These are phyloP conservation scores for Hypsizygus ulmarius DNA, from an alignment of 1,284 basidiomycete genomes.

Conservation along the genomic window DNA sequence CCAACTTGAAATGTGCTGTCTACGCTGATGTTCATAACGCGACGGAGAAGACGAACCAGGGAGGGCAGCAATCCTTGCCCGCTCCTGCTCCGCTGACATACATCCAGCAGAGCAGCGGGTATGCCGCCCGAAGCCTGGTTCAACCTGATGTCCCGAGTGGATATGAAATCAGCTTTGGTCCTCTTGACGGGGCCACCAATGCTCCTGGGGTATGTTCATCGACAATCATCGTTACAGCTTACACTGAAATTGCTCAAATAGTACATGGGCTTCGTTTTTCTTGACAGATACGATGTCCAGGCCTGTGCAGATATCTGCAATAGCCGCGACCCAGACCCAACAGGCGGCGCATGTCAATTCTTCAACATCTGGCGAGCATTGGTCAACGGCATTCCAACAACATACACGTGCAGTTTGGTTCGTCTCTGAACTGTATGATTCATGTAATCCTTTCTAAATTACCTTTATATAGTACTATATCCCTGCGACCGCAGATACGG, in stretches of 20 bases:
- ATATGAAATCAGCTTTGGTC: constrained; percentile 42
- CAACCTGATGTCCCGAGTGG: constrained; percentile 35
- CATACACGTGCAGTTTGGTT: no score
- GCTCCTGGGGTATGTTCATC: constrained; percentile 38
- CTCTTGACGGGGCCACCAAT: constrained; percentile 40
- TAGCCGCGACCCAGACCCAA: no score
- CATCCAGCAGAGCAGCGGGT: constrained; percentile 41
- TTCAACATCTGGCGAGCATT: no score
- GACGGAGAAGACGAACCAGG: constrained; percentile 26
- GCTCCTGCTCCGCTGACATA: constrained; percentile 32
- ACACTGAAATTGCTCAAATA: no score
- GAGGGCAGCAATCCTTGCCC: constrained; percentile 26
- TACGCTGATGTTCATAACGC: constrained; percentile 30
- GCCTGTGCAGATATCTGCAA: no score
- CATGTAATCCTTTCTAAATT: not conserved
- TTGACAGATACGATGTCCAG: no score
- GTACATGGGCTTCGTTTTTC: no score
- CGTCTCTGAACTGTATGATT: no score
- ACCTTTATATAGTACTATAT: constrained; percentile 34
- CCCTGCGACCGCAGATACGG: constrained; percentile 35
- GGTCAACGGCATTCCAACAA: no score
- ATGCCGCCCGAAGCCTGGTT: constrained; percentile 29
- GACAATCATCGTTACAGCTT: not conserved
- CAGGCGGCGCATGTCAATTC: no score
- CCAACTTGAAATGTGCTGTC: constrained; percentile 43